These are phyloP conservation scores for Rhizoclosmatium sp. DNA, from an alignment of 192 early-diverging fungal species.

Conservation along the genomic window DNA sequence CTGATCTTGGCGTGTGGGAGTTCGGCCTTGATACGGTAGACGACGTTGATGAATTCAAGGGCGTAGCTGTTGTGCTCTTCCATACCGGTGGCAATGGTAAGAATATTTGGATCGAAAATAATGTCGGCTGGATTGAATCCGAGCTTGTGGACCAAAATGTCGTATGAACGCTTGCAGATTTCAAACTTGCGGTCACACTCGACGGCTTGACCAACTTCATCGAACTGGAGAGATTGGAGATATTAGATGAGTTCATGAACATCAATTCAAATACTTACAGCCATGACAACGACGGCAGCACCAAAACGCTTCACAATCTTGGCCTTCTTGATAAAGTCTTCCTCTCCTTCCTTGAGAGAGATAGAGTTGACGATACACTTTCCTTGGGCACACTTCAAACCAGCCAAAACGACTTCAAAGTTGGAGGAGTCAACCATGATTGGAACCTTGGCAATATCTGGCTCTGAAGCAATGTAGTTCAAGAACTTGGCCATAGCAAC, in stretches of 20 bases:
- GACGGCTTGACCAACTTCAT: constrained; percentile 93
- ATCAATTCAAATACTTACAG: constrained; percentile 58
- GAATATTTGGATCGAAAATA: constrained; percentile 91
- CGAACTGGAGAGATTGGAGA: constrained; percentile 64
- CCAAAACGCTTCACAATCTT: constrained; percentile 88
- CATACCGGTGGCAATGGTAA: constrained; percentile 96
- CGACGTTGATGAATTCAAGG: constrained; percentile 90
- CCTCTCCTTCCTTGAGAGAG: constrained; percentile 93
- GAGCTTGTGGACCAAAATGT: constrained; percentile 82
- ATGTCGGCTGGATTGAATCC: constrained; percentile 89
- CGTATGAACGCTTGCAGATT: constrained; percentile 91
- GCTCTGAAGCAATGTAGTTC: constrained; percentile 93
- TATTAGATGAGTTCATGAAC: not conserved
- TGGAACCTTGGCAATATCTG: constrained; percentile 86
- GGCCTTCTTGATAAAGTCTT: constrained; percentile 91
- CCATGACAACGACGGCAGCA: constrained; percentile 96
- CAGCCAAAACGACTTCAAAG: constrained; percentile 95
- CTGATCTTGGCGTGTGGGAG: constrained; percentile 92
- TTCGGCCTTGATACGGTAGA: constrained; percentile 75
- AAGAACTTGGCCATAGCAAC: constrained; percentile 94
- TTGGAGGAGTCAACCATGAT: constrained; percentile 98
- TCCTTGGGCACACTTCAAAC: constrained; percentile 94
- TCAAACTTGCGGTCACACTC: constrained; percentile 83
- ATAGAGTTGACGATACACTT: constrained; percentile 99
- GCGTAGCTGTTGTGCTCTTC: constrained; percentile 98